Evolutionary conservation across 2,329 filamentous ascomycete genomes (phyloP).

Genomic region (Aciculosporium take): DNA sequence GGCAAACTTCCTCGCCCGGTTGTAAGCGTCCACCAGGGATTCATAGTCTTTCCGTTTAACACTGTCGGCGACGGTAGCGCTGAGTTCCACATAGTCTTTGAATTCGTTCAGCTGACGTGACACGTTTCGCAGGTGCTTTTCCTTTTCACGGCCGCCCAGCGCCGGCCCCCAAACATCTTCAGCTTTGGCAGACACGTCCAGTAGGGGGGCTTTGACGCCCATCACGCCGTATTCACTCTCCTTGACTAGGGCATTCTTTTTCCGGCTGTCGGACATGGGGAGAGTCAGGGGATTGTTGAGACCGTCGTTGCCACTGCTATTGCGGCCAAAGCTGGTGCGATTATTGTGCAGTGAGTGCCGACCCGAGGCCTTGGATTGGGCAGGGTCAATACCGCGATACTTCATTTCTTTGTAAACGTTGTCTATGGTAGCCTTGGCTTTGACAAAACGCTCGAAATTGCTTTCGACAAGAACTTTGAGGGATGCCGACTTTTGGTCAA

Average conservation of each 20-base stretch:
- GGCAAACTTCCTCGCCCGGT: conserved; percentile 64
- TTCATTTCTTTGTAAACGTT: conserved; percentile 99
- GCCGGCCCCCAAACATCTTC: conserved; percentile 97
- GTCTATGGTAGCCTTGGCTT: conserved; percentile 94
- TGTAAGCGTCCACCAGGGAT: conserved; percentile 72
- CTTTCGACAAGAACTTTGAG: conserved; percentile 92
- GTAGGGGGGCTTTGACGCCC: conserved; percentile 74
- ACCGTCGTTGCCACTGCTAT: conserved; percentile 24
- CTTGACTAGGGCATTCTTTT: conserved; percentile 82
- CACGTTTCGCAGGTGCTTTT: conserved; percentile 70
- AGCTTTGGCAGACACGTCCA: conserved; percentile 84
- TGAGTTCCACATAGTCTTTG: conserved; percentile 69
- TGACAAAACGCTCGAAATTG: conserved; percentile 96
- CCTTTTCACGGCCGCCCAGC: conserved; percentile 77
- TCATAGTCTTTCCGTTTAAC: conserved; percentile 90
- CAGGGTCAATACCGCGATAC: conserved; percentile 46
- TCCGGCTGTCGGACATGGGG: conserved; percentile 40
- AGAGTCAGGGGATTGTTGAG: conserved; percentile 24
- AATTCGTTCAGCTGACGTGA: conserved; percentile 64
- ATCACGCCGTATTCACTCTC: conserved; percentile 83
- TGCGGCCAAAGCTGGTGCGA: conserved; percentile 48
- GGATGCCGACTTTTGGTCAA: conserved; percentile 94
- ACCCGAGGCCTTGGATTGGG: conserved; percentile 24
- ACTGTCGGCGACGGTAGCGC: conserved; percentile 60
- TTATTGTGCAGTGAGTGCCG: conserved; percentile 54